Evolutionary conservation across 108 stramenopile species (phyloP), one percentile per base, ranked within the genome.

Genomic region (Conticribra guillardii): DNA sequence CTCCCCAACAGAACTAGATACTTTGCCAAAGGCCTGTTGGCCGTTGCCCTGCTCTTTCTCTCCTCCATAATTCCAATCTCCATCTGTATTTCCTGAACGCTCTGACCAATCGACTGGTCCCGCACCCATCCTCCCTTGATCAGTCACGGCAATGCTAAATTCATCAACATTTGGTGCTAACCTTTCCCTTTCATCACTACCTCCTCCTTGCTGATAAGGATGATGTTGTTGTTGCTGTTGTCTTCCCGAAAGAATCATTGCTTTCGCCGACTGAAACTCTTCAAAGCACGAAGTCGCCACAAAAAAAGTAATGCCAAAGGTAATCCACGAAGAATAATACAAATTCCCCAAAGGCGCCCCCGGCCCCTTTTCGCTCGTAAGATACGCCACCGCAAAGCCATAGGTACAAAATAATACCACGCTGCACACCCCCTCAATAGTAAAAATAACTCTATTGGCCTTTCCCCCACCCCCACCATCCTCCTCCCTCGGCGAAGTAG

Each of bases 241-340:
- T 26, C 71, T 54, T n/a, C 51, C 52, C 30, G 54, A 62, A 21
- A 64, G 32, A 60, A 66, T 66, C 64, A 74, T 66, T 26, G 33
- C 29, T 28, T 76, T 76, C 31, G 70, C 78, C 31, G 64, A 58
- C 26, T 71, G 78, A 11, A 67, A 60, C 54, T 79, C 78, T 24
- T 71, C 78, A 56, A 79, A 64, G 46, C 69, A 79, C 4, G 78
- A 79, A 44, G 59, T 60, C 28, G 60, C 69, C 23, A 67, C 70
- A 27, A 67, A 79, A 45, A 71, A 66, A 3, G 33, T 60, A 26
- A 79, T 47, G 16, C 57, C 78, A 71, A 87, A 82, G n/a, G 74
- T 69, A 29, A 88, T 71, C 93, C 93, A 94, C 1, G 82, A 64
- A 52, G 85, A 86, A 71, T 91, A 94, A 60, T 90, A 94, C 29